Evolutionary conservation across 2,329 filamentous ascomycete species (phyloP).

Genomic region (Fusarium sp.): DNA sequence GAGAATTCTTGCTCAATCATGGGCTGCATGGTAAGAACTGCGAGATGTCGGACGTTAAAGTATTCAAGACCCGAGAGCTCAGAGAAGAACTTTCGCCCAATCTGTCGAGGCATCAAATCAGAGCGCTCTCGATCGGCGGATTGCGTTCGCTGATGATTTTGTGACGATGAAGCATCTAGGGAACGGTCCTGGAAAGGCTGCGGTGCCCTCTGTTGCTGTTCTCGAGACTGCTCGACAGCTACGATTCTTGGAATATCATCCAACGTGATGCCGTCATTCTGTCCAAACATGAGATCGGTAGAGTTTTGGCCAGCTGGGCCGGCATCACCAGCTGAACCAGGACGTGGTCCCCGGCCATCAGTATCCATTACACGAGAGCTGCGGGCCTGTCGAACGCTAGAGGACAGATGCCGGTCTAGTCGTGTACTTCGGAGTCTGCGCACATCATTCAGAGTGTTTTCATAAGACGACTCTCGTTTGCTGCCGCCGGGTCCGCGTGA

Average conservation of each 20-base stretch:
- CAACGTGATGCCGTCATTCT: constrained; percentile 90
- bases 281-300: constrained; percentile 86
- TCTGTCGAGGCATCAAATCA: constrained; percentile 66
- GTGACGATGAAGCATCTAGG: constrained; percentile 60
- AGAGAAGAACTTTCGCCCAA: constrained; percentile 88
- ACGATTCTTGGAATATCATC: constrained; percentile 98
- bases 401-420: constrained; percentile 93
- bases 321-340: constrained; percentile 77
- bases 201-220: constrained; percentile 77
- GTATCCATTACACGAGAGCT: constrained; percentile 90
- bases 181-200: constrained; percentile 50
- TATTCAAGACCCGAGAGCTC: constrained; percentile 96
- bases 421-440: constrained; percentile 90
- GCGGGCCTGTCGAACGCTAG: constrained; percentile 89
- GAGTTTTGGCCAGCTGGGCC: constrained; percentile 60
- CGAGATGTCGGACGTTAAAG: constrained; percentile 95
- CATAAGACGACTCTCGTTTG: constrained; percentile 80
- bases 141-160: constrained; percentile 75
- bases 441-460: constrained; percentile 96
- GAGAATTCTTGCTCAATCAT: constrained; percentile 90
- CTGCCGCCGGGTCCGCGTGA: constrained; percentile 43
- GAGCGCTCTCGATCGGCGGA: constrained; percentile 64
- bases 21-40: constrained; percentile 94
- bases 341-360: constrained; percentile 72
- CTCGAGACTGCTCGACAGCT: constrained; percentile 92